These are phyloP conservation scores for Amauroascus niger DNA, from an alignment of 2,329 filamentous ascomycete species.

Conservation along the genomic window DNA sequence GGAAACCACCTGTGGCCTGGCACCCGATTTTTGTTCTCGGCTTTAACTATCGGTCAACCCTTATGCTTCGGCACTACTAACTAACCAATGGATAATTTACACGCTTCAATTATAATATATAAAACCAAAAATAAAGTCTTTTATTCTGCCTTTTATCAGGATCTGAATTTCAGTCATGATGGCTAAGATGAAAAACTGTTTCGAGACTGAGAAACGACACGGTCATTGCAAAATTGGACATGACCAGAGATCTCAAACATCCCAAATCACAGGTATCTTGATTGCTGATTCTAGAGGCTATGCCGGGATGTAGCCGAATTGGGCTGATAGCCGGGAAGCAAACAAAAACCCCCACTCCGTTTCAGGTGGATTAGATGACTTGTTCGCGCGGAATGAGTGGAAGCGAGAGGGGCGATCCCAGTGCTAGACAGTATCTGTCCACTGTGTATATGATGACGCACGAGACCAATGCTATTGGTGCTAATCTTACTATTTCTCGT, in stretches of 20 bases:
- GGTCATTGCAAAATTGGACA: not conserved
- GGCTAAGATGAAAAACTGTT: no score
- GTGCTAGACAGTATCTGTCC: not conserved
- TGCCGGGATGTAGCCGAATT: not conserved
- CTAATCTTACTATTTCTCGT: not conserved
- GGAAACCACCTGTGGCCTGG: not conserved
- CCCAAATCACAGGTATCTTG: not conserved
- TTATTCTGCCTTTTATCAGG: no score
- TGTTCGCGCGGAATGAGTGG: not conserved
- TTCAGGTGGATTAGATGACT: not conserved
- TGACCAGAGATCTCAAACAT: not conserved
- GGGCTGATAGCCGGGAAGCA: not conserved
- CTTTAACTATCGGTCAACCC: no score
- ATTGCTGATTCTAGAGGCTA: not conserved
- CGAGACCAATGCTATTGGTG: not conserved
- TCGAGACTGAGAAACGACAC: not conserved
- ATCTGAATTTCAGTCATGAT: no score
- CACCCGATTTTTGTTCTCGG: not conserved
- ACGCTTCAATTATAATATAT: no score
- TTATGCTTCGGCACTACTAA: no score
- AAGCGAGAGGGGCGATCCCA: not conserved
- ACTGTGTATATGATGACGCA: not conserved
- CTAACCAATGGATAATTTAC: no score
- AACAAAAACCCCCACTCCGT: not conserved
- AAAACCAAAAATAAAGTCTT: no score